Conservation (phyloP, 192 early-diverging fungal species). For the Coemansia sp. region DNA sequence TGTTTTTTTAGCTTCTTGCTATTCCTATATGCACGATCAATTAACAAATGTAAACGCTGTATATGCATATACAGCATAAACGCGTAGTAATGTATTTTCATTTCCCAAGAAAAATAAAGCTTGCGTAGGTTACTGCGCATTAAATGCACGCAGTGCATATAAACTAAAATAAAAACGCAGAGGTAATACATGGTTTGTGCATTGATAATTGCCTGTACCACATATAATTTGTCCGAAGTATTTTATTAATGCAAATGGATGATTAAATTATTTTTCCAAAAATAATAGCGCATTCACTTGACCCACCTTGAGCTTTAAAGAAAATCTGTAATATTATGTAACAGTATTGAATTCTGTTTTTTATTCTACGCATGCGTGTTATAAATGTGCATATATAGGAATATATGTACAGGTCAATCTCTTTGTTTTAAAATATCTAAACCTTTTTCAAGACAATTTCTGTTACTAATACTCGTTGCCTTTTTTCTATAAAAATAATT, state of each 20-base stretch:
- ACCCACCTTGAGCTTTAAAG: no score
- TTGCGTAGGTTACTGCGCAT: constrained; percentile 35
- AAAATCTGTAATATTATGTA: no score
- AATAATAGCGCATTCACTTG: background rate
- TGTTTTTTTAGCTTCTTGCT: background rate
- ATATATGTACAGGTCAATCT: no score
- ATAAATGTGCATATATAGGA: background rate
- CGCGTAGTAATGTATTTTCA: background rate
- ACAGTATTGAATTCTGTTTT: background rate
- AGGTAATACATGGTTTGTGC: background rate
- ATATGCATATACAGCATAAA: constrained; percentile 5
- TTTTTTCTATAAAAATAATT: background rate
- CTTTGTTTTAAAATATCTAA: no score
- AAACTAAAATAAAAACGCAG: constrained; percentile 5
- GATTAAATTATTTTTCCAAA: background rate
- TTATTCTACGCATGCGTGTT: background rate
- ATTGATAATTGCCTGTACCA: background rate
- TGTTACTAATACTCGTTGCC: background rate
- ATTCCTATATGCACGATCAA: constrained; percentile 2
- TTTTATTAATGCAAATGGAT: background rate
- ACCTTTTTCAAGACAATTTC: background rate
- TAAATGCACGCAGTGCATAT: constrained; percentile 20
- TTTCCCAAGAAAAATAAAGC: background rate
- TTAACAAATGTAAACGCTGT: constrained; percentile 7
- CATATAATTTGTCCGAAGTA: background rate